phyloP scores from a whole-genome alignment of 257 asterid species.

The Schizonepeta tenuifolia region DNA sequence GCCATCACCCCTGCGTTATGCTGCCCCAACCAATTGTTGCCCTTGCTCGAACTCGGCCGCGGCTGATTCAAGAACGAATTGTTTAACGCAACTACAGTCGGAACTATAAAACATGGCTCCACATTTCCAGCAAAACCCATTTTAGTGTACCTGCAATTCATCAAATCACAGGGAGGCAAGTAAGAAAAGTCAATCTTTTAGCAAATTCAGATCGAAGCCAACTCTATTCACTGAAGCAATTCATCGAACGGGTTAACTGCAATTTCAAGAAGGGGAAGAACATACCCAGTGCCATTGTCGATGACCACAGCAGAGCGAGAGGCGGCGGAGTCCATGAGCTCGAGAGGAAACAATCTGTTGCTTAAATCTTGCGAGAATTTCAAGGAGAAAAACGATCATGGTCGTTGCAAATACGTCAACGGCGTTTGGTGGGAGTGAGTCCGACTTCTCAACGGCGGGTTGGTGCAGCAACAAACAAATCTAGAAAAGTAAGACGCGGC shows the following conservation, averaged over 20 bases:
- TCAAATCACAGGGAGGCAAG: neutral
- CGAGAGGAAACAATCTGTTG: slow-evolving; percentile 35
- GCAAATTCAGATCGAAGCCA: slow-evolving; percentile 6
- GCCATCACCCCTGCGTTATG: slow-evolving; percentile 97
- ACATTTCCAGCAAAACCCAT: slow-evolving; percentile 99
- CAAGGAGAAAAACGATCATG: slow-evolving; percentile 55
- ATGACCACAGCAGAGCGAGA: slow-evolving; percentile 93
- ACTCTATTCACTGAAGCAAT: slow-evolving; percentile 33
- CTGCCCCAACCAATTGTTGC: slow-evolving; percentile 80
- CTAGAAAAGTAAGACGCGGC: neutral
- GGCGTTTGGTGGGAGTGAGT: slow-evolving; percentile 48
- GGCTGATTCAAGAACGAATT: slow-evolving; percentile 84
- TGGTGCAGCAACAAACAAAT: slow-evolving; percentile 25
- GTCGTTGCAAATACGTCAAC: slow-evolving; percentile 48
- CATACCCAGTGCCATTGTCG: slow-evolving; percentile 97
- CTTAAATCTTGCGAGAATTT: slow-evolving; percentile 54
- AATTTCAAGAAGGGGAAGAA: neutral
- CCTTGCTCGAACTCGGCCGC: slow-evolving; percentile 57
- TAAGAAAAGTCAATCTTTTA: slow-evolving; percentile 5
- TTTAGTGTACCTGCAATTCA: slow-evolving; percentile 71
- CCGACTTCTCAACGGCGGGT: slow-evolving; percentile 39
- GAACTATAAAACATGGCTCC: slow-evolving; percentile 84
- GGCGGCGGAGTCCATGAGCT: slow-evolving; percentile 74
- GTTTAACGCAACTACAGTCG: slow-evolving; percentile 88
- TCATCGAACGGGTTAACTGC: slow-evolving; percentile 40